Base-by-base conservation (phyloP, 176 grass and related monocot species). In the Triticum monococcum region DNA sequence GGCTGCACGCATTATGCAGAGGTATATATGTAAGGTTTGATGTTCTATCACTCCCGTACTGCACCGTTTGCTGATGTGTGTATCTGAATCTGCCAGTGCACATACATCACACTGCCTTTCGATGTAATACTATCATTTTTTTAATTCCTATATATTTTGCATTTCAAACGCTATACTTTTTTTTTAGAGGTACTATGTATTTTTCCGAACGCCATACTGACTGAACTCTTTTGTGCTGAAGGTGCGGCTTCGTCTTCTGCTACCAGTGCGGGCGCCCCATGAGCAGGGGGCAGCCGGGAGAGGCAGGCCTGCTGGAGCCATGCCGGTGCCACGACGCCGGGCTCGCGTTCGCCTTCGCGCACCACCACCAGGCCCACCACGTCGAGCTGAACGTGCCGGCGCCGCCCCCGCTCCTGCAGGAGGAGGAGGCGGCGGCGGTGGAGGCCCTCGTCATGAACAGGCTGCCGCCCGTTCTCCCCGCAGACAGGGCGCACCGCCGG, bases 211-310 rank as follows among this genome's bases (percentile, higher is more conserved):
- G 13, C 5, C 70, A 25, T 36, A 11, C 9, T 9, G 32, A 82
- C 36, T 7, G 6, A 37, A 22, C 14, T 23, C n/a, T 48, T 7
- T 5, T 63, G 70, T 79, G 63, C 7, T 54, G 43, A 8, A 87
- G 86, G 69, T 87, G 86, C 79, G 0, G 9, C 4, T 81, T 74
- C 78, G n/a, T 52, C 59, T 85, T 85, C 72, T 85, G 72, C 61
- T 85, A 85, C 60, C 30, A 7, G 12, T 85, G 83, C 22, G 83
- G 83, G 30, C 13, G 3, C 1, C 41, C 41, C 8, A 4, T 11
- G 24, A 1, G 0, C 37, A 7, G 3, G 0, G 20, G 30, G 14
- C 28, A 76, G 46, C 43, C 7, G 12, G 69, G 38, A 1, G 5
- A 12, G 35, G 41, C 7, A 17, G 41, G 60, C 11, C 10, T 5